Conservation (phyloP, 202 grass and related monocot species). For the Saccharum hybrid region DNA sequence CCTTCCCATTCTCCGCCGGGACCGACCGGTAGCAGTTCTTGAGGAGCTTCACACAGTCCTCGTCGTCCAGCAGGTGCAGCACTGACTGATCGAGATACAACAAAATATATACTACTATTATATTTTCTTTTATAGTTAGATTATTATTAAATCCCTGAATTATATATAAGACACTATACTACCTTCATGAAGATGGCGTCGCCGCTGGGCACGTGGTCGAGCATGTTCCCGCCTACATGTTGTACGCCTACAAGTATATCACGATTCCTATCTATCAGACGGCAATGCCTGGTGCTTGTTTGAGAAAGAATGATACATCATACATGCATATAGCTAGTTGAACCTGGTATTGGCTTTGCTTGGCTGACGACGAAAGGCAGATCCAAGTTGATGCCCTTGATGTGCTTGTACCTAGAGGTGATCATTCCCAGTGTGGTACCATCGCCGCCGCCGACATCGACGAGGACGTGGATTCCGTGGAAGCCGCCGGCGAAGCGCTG, state of each 20-base stretch:
- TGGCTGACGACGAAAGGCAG: constrained; percentile 34
- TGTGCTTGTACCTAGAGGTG: constrained; percentile 36
- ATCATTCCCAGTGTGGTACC: constrained; percentile 37
- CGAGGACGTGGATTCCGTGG: constrained; percentile 22
- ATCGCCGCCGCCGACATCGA: constrained; percentile 41
- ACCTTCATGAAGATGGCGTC: constrained; percentile 52
- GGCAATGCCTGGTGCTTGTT: too few species aligned
- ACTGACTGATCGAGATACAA: not conserved
- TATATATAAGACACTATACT: too few species aligned
- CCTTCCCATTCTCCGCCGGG: constrained; percentile 10
- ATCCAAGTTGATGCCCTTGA: constrained; percentile 49
- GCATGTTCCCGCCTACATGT: constrained; percentile 57
- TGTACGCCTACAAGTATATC: constrained; percentile 5
- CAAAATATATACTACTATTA: too few species aligned
- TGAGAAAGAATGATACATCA: too few species aligned
- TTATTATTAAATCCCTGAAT: too few species aligned
- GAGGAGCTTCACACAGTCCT: constrained; percentile 40
- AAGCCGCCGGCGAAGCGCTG: constrained; percentile 18
- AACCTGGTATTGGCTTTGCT: not conserved
- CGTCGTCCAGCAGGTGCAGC: constrained; percentile 35
- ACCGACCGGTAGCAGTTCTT: constrained; percentile 40
- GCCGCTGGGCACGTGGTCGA: constrained; percentile 42
- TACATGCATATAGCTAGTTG: too few species aligned
- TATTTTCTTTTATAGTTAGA: too few species aligned
- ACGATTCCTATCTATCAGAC: too few species aligned